Base-by-base conservation (phyloP, 176 grass and related monocot genomes). In the Musa troglodytarum region DNA sequence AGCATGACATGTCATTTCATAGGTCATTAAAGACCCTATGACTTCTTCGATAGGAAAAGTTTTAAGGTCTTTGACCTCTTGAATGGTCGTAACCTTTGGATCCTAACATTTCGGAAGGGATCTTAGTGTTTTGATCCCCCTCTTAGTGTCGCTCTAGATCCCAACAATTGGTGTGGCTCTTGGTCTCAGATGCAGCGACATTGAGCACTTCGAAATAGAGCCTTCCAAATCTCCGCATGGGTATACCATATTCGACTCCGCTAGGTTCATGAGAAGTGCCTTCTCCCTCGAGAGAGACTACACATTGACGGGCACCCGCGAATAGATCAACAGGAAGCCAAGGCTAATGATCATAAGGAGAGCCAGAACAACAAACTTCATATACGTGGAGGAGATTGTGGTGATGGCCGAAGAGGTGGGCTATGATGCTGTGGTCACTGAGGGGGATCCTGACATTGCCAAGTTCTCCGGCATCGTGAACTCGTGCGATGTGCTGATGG, bases 261-360 rank as follows among this genome's bases (percentile, higher is more conserved):
- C 56, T 14, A 76, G 13, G 34, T 63, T 76, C 1, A 21, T 49
- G 29, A 76, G 74, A 57, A 51, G 74, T 2, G 17, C 74, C 0
- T 76, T 62, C 57, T 63, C 74, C 1, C 56, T 50, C 1, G 26
- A 62, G 25, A 63, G 74, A 49, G 28, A 62, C 43, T 76, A 2
- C 8, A 12, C 29, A 2, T 12, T 50, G 14, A 50, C 0, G 26
- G 1, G 9, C 1, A 20, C 49, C 28, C 8, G 25, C 2, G 3
- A 51, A 74, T 59, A 78, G 34, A 80, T 87, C 17, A 83, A 75
- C 62, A 65, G 74, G 61, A 92, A 86, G 49, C 89, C 87, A 16
- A 87, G 85, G 53, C 13, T 96, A 21, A 80, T 28, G 55, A 58
- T 58, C 55, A 58, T 58, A 58, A 58, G 15, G 13, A 58, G 55